Conservation (phyloP, 331 rosid species). For the Prunus yedoensis region DNA sequence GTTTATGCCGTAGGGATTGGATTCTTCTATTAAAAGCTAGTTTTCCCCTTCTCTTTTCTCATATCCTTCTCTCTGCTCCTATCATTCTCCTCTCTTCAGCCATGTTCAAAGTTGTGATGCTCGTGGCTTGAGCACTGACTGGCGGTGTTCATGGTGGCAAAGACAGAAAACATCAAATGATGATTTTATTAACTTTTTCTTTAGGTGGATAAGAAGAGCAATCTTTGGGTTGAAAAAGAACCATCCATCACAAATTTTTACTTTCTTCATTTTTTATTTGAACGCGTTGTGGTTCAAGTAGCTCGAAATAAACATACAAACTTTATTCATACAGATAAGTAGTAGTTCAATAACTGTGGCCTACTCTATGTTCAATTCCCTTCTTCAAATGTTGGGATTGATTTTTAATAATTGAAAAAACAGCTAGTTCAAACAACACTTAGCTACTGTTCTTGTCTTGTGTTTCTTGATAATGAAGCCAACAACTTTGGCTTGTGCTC, state of each 20-base stretch:
- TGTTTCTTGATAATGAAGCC: not conserved
- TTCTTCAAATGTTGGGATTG: not conserved
- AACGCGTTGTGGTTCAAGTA: not conserved
- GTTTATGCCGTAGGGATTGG: too few relatives aligned
- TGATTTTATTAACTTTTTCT: not conserved
- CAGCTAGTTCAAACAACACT: too few relatives aligned
- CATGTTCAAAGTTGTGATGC: too few relatives aligned
- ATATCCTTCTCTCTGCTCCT: too few relatives aligned
- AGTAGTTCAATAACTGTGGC: too few relatives aligned
- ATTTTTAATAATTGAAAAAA: not conserved
- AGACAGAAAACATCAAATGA: not conserved
- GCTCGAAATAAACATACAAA: not conserved
- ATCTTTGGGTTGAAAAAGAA: not conserved
- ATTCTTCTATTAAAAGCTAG: too few relatives aligned
- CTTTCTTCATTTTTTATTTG: not conserved
- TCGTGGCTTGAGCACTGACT: too few relatives aligned
- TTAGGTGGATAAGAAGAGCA: not conserved
- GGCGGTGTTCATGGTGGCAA: too few relatives aligned
- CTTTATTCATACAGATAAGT: too few relatives aligned
- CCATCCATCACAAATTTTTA: not conserved
- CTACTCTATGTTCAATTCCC: not conserved
- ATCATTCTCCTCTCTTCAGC: too few relatives aligned
- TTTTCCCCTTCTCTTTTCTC: too few relatives aligned
- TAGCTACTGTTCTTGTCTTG: not conserved
- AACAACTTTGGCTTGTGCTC: conserved; percentile 62